Evolutionary conservation across 768 basidiomycete genomes (phyloP), one percentile per base, ranked within the genome.

Genomic region (Psilocybe cubensis): DNA sequence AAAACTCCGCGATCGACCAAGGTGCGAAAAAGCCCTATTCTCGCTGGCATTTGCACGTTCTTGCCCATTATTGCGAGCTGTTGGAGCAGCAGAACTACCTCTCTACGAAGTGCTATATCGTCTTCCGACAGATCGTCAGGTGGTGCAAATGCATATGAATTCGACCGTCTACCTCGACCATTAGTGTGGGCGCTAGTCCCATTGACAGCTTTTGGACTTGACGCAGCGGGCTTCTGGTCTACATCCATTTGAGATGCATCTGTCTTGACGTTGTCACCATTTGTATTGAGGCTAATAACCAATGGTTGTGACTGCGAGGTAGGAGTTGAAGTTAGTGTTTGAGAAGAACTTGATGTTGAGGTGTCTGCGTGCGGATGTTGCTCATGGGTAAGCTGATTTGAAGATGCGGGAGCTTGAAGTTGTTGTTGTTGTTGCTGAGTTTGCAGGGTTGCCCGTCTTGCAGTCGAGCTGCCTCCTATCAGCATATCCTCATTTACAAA

Each of bases 1-100:
- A 98, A 78, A 42, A 98, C 81, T 1, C 94, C 96, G 5, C 90
- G 84, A 59, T 97, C 94, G 49, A 96, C 86, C 21, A 98, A 82
- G 7, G 86, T 81, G 46, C 94, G 88, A 75, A 96, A 98, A 9
- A 98, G 83, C 2, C 84, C 77, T 70, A 96, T 80, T 33, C 97
- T 90, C 14, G 89, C 83, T 14, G 91, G 88, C 17, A 97, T 80
- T 69, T 98, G 96, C 8, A 98, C 89, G 68, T 94, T 95, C 81
- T 98, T 99, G 57, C 92, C 95, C 92, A 99, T 96, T 55, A 88
- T 81, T 66, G 92, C 92, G 8, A 98, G 83, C 63, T 98, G 94
- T 65, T 97, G 94, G 44, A 99, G 79, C 60, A 99, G 87, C 42
- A 89, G 74, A 45, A 98, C 83, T 24, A 95, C 90, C 64, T 96